These are phyloP conservation scores for Lasiosphaeriaceae sp. DNA, from an alignment of 495 filamentous ascomycete species.

Conservation along the genomic window DNA sequence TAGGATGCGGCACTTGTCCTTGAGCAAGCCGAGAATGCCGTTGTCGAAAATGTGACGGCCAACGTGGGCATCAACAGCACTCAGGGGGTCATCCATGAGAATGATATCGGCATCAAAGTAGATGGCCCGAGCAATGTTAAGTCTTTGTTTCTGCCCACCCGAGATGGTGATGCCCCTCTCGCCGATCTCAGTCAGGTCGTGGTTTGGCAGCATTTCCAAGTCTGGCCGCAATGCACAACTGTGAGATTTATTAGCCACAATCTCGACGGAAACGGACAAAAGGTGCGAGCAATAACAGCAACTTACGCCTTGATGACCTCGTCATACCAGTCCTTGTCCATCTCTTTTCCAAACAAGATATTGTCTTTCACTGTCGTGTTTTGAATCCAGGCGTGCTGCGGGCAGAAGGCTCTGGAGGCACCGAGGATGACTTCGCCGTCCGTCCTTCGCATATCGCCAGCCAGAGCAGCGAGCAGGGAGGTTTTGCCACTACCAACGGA, in stretches of 20 bases:
- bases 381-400: constrained; percentile 97
- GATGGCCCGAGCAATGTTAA: constrained; percentile 81
- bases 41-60: constrained; percentile 95
- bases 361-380: constrained; percentile 84
- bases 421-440: constrained; percentile 69
- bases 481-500: constrained; percentile 89
- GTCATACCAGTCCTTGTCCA: constrained; percentile 62
- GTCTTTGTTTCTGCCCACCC: constrained; percentile 78
- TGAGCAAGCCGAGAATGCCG: constrained; percentile 84
- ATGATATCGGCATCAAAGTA: constrained; percentile 80
- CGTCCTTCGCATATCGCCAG: constrained; percentile 89
- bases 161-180: constrained; percentile 78
- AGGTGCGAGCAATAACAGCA: not conserved
- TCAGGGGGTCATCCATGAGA: constrained; percentile 80
- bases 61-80: constrained; percentile 81
- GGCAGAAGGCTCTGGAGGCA: constrained; percentile 80
- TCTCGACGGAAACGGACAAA: not conserved
- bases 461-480: constrained; percentile 82
- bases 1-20: constrained; percentile 83
- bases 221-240: constrained; percentile 71
- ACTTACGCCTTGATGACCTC: constrained; percentile 50
- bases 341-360: constrained; percentile 83
- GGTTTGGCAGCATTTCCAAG: constrained; percentile 69
- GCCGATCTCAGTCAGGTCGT: constrained; percentile 73
- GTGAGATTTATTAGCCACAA: constrained; percentile 21